Conservation (phyloP, 2,329 filamentous ascomycete genomes). For the Lecanicillium sp. region DNA sequence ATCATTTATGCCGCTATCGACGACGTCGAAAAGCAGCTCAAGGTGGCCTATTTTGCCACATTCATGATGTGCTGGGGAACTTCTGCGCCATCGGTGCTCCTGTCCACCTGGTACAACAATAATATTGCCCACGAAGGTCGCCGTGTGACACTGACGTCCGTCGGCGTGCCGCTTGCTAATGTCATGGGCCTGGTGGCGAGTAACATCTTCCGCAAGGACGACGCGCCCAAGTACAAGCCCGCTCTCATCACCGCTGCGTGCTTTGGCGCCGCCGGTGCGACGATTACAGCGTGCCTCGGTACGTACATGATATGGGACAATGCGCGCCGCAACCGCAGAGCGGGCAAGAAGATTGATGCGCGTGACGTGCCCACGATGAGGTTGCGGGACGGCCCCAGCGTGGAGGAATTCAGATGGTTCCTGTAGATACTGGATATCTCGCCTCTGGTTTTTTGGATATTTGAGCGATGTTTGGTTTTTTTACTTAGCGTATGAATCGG, state of each 20-base stretch:
- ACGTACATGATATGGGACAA: constrained; percentile 55
- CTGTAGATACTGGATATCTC: constrained; percentile 20
- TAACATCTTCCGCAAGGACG: constrained; percentile 61
- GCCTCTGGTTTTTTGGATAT: neutral
- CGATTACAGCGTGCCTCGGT: constrained; percentile 50
- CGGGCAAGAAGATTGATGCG: constrained; percentile 40
- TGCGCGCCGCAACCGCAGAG: constrained; percentile 46
- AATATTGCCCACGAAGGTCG: constrained; percentile 73
- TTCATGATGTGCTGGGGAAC: constrained; percentile 85
- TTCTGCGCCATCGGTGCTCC: constrained; percentile 64
- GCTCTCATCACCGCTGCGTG: constrained; percentile 59
- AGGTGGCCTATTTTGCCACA: constrained; percentile 66
- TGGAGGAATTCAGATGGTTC: constrained; percentile 47
- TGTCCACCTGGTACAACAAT: constrained; percentile 68
- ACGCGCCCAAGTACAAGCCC: constrained; percentile 60
- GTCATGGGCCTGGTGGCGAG: constrained; percentile 65
- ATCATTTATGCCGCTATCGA: constrained; percentile 70
- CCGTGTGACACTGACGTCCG: constrained; percentile 62
- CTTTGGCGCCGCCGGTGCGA: constrained; percentile 55
- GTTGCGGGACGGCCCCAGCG: constrained; percentile 42
- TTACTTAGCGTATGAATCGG: neutral
- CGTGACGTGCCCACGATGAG: constrained; percentile 44
- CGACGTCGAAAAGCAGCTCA: constrained; percentile 53
- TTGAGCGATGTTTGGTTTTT: constrained; percentile 1
- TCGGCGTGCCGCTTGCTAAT: constrained; percentile 70